phyloP scores from a whole-genome alignment of 2,329 filamentous ascomycete genomes.

The Fusarium burgessii region DNA sequence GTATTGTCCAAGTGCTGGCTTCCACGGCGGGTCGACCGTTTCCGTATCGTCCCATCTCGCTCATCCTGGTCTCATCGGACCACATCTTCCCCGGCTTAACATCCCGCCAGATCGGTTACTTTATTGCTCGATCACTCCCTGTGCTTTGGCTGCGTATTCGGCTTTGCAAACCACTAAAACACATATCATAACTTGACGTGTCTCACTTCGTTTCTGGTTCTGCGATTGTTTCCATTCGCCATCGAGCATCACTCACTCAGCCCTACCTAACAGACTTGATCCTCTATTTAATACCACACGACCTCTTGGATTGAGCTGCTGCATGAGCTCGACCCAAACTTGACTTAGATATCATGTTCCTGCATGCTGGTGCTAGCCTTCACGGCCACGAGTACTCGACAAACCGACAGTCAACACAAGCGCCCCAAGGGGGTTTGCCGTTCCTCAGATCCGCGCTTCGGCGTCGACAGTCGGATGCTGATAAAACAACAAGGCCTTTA shows the following conservation, averaged over 20 bases:
- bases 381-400: conserved; percentile 71
- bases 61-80: conserved; percentile 46
- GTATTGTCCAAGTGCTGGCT: conserved; percentile 42
- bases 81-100: conserved; percentile 37
- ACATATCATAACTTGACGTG: conserved; percentile 35
- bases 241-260: background rate
- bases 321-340: conserved; percentile 34
- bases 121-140: conserved; percentile 36
- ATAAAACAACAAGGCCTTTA: conserved; percentile 36
- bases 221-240: background rate
- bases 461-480: conserved; percentile 48
- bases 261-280: background rate
- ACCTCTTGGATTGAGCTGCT: conserved; percentile 22
- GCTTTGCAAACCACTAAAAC: conserved; percentile 27
- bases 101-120: conserved; percentile 43
- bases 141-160: conserved; percentile 32
- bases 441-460: conserved; percentile 59
- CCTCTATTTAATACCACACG: background rate
- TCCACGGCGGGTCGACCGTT: conserved; percentile 28
- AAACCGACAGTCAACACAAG: conserved; percentile 49
- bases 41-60: conserved; percentile 40
- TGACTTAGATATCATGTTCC: conserved; percentile 61
- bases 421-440: conserved; percentile 53
- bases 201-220: conserved; percentile 9
- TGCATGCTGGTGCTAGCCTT: conserved; percentile 69